phyloP scores from a whole-genome alignment of 495 filamentous ascomycete genomes.

The Copromyces sp. region DNA sequence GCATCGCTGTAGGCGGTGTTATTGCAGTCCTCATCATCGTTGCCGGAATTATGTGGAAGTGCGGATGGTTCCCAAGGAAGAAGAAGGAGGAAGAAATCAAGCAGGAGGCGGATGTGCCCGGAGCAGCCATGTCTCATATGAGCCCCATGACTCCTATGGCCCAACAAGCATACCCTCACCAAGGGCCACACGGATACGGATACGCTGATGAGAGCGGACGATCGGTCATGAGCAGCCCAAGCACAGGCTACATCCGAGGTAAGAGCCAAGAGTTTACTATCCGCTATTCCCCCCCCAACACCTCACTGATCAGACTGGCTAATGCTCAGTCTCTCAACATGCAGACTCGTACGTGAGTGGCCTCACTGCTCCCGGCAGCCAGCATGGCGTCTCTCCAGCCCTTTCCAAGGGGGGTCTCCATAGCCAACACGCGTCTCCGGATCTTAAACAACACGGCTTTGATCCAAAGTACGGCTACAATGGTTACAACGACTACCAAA shows the following conservation, averaged over 20 bases:
- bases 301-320: background rate
- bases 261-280: background rate
- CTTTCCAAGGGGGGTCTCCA: background rate
- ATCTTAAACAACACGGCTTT: background rate
- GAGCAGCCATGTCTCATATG: background rate
- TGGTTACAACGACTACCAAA: background rate
- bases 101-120: background rate
- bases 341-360: background rate
- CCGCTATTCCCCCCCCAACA: background rate
- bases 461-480: background rate
- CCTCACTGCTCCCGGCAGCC: background rate
- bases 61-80: slow-evolving; percentile 2
- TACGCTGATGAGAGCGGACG: background rate
- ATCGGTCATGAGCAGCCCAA: background rate
- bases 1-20: slow-evolving; percentile 5
- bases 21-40: background rate
- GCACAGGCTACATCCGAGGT: background rate
- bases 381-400: background rate
- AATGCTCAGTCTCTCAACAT: background rate
- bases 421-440: background rate
- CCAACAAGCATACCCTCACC: background rate
- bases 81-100: background rate
- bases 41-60: slow-evolving; percentile 3
- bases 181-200: background rate
- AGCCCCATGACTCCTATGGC: background rate